Evolutionary conservation across 345 rosid species (phyloP).

Genomic region (Boechera divaricarpa): DNA sequence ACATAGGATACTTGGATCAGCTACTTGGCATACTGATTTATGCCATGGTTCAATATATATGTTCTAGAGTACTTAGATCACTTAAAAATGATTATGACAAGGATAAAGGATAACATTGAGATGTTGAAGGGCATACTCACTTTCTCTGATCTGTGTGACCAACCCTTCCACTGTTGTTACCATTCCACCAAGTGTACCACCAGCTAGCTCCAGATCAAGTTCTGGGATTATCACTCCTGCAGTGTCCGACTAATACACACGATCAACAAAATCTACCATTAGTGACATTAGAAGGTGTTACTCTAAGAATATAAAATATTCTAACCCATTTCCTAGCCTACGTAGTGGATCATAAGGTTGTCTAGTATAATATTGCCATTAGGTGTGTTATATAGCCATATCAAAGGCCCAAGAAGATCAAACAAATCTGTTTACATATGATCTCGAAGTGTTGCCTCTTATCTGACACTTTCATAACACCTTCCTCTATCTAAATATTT

Average conservation of each 20-base stretch:
- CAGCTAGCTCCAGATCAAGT: conserved; percentile 83
- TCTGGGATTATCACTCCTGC: conserved; percentile 82
- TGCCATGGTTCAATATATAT: not conserved
- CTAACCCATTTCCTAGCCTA: not conserved
- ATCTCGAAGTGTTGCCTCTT: not conserved
- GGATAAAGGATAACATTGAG: not conserved
- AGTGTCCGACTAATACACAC: conserved; percentile 75
- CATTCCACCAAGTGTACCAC: conserved; percentile 92
- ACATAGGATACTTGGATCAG: conserved; percentile 1
- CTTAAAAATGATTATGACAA: not conserved
- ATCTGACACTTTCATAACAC: not conserved
- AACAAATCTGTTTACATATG: conserved; percentile 4
- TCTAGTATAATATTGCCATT: not conserved
- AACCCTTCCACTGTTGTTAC: conserved; percentile 96
- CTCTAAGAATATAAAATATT: not conserved
- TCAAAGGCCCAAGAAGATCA: not conserved
- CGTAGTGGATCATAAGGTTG: not conserved
- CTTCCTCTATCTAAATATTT: not conserved
- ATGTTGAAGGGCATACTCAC: conserved; percentile 55
- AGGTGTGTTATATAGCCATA: conserved; percentile 1
- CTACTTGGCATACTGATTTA: not conserved
- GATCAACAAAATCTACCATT: conserved; percentile 2
- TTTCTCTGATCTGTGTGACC: conserved; percentile 88
- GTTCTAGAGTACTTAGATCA: not conserved
- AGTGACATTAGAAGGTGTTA: not conserved